These are phyloP conservation scores for Metroxylon sagu DNA, from an alignment of 176 grass and related monocot genomes.

Conservation along the genomic window DNA sequence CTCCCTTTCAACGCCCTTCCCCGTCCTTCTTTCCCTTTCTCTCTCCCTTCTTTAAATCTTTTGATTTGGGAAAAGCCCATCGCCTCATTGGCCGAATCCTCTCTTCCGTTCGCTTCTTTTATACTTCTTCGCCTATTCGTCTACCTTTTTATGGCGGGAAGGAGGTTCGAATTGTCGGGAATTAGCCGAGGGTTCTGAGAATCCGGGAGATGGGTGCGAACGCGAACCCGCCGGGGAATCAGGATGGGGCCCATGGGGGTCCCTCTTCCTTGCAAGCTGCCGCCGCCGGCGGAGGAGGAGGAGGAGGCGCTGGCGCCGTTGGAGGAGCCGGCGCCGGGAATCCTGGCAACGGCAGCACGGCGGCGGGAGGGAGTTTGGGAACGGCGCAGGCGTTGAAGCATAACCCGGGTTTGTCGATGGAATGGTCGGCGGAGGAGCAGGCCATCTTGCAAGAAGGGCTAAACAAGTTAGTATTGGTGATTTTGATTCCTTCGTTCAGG, in stretches of 20 bases:
- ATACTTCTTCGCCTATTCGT: background rate
- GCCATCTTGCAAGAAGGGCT: conserved; percentile 59
- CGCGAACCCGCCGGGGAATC: conserved; percentile 4
- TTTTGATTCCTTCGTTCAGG: background rate
- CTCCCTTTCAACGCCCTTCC: too few relatives aligned
- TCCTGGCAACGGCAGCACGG: conserved; percentile 50
- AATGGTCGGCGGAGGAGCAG: conserved; percentile 83
- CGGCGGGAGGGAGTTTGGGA: conserved; percentile 22
- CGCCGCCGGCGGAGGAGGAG: conserved; percentile 22
- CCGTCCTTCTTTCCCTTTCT: too few relatives aligned
- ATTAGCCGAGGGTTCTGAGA: background rate
- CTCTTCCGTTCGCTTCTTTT: background rate
- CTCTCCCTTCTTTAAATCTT: too few relatives aligned
- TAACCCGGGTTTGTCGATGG: conserved; percentile 66
- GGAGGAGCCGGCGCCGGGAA: conserved; percentile 31
- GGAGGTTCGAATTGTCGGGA: background rate
- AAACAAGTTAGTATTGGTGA: conserved; percentile 42
- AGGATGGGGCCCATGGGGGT: background rate
- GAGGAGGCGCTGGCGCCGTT: background rate
- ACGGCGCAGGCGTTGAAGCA: conserved; percentile 44
- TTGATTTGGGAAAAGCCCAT: too few relatives aligned
- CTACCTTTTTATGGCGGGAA: background rate
- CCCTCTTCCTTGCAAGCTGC: background rate
- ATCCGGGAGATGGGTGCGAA: background rate
- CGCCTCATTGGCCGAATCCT: background rate